Evolutionary conservation across 2,329 filamentous ascomycete species (phyloP).

Genomic region (Alternaria sp.): DNA sequence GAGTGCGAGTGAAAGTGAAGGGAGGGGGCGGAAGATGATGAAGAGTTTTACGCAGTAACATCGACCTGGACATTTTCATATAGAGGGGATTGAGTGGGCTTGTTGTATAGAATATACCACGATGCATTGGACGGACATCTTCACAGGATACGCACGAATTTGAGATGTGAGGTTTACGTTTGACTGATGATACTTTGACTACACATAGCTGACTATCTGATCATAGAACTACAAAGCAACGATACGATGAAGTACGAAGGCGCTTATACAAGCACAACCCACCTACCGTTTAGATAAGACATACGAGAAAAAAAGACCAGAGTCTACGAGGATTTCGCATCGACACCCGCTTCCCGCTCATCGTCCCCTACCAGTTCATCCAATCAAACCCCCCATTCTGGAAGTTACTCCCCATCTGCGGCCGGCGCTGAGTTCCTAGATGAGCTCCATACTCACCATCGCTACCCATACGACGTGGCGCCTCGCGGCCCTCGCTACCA

Average conservation of each 20-base stretch:
- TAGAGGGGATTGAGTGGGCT: not conserved
- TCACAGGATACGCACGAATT: not conserved
- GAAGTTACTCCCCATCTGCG: not conserved
- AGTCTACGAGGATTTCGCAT: not conserved
- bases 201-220: not conserved
- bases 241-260: not conserved
- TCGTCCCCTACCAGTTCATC: not conserved
- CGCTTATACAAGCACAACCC: not conserved
- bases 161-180: not conserved
- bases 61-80: not conserved
- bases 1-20: not conserved
- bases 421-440: not conserved
- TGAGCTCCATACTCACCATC: not conserved
- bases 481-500: too few relatives aligned
- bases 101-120: not conserved
- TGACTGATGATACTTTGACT: not conserved
- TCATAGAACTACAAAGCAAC: not conserved
- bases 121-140: rapidly evolving
- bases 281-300: rapidly evolving
- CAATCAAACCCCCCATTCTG: not conserved
- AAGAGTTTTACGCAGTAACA: not conserved
- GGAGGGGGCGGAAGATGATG: not conserved
- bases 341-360: not conserved
- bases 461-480: not conserved
- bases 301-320: not conserved